phyloP scores from a whole-genome alignment of 2,329 filamentous ascomycete genomes.

The Paracoccidioides brasiliensis region DNA sequence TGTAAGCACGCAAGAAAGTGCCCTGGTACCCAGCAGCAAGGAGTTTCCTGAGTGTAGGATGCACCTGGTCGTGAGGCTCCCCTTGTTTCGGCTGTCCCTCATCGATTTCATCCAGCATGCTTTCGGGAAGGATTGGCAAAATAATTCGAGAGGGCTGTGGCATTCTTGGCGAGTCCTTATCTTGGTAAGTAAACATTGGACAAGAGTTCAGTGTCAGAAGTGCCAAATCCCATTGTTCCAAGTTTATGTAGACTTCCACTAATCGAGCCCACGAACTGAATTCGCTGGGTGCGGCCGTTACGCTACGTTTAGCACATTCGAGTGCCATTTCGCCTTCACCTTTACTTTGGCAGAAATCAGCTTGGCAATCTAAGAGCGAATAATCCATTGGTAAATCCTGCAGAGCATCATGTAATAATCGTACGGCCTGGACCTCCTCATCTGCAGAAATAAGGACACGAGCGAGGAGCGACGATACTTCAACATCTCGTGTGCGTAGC shows the following conservation, averaged over 20 bases:
- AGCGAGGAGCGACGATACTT: constrained; percentile 84
- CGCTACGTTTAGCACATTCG: constrained; percentile 85
- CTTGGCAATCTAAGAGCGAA: constrained; percentile 86
- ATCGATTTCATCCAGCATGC: constrained; percentile 88
- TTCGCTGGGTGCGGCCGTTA: constrained; percentile 89
- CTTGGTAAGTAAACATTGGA: constrained; percentile 99
- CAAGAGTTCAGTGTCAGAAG: constrained; percentile 93
- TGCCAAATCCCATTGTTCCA: constrained; percentile 95
- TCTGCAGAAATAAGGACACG: constrained; percentile 89
- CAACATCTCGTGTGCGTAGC: constrained; percentile 74
- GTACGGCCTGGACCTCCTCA: constrained; percentile 91
- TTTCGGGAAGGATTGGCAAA: constrained; percentile 77
- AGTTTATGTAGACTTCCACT: constrained; percentile 81
- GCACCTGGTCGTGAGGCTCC: constrained; percentile 70
- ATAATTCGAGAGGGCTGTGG: constrained; percentile 81
- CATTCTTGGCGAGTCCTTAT: constrained; percentile 91
- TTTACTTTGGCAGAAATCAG: constrained; percentile 81
- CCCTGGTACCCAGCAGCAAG: constrained; percentile 84
- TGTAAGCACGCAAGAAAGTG: constrained; percentile 90
- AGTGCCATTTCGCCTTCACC: constrained; percentile 75
- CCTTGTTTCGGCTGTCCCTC: constrained; percentile 63
- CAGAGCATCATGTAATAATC: constrained; percentile 73
- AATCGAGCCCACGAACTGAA: constrained; percentile 93
- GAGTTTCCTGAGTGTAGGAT: constrained; percentile 72
- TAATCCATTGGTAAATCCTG: constrained; percentile 96